Conservation (phyloP, 768 basidiomycete genomes). For the Trametes punicea region DNA sequence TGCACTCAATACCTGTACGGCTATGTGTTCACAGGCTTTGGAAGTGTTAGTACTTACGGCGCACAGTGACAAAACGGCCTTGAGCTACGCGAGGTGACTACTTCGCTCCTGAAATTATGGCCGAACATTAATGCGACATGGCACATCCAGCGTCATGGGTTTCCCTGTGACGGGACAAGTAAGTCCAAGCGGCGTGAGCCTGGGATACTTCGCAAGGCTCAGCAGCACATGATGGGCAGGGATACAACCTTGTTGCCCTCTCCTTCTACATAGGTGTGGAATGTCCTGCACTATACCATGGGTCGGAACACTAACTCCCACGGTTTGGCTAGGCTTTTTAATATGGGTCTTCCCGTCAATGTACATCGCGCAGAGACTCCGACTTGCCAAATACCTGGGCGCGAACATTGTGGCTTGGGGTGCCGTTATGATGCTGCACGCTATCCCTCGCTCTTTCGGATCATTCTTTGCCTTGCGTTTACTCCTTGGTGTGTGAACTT, state of each 20-base stretch:
- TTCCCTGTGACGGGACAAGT: conserved; percentile 64
- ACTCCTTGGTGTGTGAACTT: conserved; percentile 42
- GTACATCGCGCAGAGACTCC: conserved; percentile 58
- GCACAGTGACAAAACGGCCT: conserved; percentile 60
- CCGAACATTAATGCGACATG: neutral
- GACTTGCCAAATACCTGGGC: conserved; percentile 61
- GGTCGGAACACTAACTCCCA: neutral
- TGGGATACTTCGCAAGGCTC: neutral
- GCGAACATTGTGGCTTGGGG: conserved; percentile 62
- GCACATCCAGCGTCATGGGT: conserved; percentile 53
- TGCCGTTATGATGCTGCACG: conserved; percentile 55
- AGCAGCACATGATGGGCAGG: conserved; percentile 29
- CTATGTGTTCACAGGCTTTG: neutral
- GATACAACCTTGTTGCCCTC: conserved; percentile 64
- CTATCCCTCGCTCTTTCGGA: conserved; percentile 52
- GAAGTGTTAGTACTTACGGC: neutral
- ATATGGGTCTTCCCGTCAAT: conserved; percentile 66
- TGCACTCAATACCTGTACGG: conserved; percentile 64
- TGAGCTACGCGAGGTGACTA: conserved; percentile 61
- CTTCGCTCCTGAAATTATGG: neutral
- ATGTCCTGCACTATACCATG: no score
- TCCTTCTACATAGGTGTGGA: conserved; percentile 61
- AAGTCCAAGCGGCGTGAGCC: conserved; percentile 2
- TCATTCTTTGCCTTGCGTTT: conserved; percentile 64
- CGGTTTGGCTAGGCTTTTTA: conserved; percentile 42